These are phyloP conservation scores for Candida boleticola DNA, from an alignment of 805 yeast species.

Conservation along the genomic window DNA sequence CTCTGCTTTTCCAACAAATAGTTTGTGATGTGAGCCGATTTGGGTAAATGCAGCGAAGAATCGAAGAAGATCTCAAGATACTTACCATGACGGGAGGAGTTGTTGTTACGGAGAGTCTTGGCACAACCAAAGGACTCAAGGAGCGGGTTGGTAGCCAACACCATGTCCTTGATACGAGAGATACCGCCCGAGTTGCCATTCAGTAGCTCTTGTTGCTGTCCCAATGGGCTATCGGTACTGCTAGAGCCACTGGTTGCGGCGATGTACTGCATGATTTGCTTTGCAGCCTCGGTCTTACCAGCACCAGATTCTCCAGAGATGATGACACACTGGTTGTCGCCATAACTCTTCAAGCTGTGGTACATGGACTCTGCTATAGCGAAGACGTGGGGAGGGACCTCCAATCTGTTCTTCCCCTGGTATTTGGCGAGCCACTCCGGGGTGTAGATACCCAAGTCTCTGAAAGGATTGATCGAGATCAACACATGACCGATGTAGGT, in stretches of 20 bases:
- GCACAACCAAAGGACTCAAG: slow-evolving; percentile 94
- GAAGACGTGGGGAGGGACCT: slow-evolving; percentile 97
- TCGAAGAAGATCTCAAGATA: slow-evolving; percentile 90
- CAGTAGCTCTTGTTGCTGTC: slow-evolving; percentile 21
- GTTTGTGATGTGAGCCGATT: slow-evolving; percentile 94
- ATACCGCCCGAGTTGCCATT: slow-evolving; percentile 59
- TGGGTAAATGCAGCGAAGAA: slow-evolving; percentile 71
- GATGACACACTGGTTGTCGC: slow-evolving; percentile 94
- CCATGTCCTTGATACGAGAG: slow-evolving; percentile 92
- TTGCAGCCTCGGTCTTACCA: slow-evolving; percentile 97
- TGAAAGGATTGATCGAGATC: slow-evolving; percentile 94
- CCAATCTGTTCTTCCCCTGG: slow-evolving; percentile 89
- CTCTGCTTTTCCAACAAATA: slow-evolving; percentile 92
- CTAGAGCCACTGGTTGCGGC: slow-evolving; percentile 74
- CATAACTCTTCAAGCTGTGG: slow-evolving; percentile 89
- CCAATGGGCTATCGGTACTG: slow-evolving; percentile 35
- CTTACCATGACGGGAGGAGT: slow-evolving; percentile 90
- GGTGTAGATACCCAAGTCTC: slow-evolving; percentile 94
- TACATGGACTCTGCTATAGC: slow-evolving; percentile 98
- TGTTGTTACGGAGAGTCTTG: slow-evolving; percentile 83
- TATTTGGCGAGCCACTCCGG: slow-evolving; percentile 71
- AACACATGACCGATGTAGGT: slow-evolving; percentile 93
- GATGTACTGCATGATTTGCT: slow-evolving; percentile 95
- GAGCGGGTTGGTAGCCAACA: slow-evolving; percentile 91
- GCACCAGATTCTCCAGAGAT: slow-evolving; percentile 98